Evolutionary conservation across 441 rosid genomes (phyloP).

Genomic region (Isatis lusitanica): DNA sequence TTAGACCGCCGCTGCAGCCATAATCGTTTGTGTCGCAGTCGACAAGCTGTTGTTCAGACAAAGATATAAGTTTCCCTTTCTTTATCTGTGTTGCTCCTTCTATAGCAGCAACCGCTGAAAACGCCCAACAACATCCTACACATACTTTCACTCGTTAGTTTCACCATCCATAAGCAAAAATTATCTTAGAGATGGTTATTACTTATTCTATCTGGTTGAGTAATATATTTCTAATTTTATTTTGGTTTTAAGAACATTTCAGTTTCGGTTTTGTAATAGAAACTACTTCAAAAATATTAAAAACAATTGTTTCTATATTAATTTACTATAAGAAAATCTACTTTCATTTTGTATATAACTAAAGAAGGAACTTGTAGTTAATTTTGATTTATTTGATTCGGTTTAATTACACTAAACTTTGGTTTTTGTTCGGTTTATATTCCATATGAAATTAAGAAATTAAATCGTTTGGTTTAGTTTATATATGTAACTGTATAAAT

Average conservation of each 20-base stretch:
- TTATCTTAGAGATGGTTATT: not conserved
- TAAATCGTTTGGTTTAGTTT: not conserved
- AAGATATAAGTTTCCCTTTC: slow-evolving; percentile 37
- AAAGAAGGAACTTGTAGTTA: not conserved
- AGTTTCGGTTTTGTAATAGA: not conserved
- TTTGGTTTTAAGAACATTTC: not conserved
- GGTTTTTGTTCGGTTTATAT: not conserved
- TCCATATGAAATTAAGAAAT: not conserved
- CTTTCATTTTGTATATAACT: not conserved
- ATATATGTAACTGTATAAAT: not conserved
- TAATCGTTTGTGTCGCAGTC: slow-evolving; percentile 35
- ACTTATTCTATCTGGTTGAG: not conserved
- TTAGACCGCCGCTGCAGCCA: slow-evolving; percentile 38
- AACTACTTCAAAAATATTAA: not conserved
- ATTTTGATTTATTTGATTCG: not conserved
- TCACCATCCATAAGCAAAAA: not conserved
- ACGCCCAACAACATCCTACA: slow-evolving; percentile 54
- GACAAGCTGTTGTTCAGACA: slow-evolving; percentile 39
- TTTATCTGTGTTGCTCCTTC: slow-evolving; percentile 40
- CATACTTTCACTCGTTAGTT: not conserved
- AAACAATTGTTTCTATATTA: not conserved
- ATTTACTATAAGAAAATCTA: not conserved
- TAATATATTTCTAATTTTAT: not conserved
- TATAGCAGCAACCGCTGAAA: slow-evolving; percentile 48
- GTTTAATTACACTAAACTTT: not conserved